Base-by-base conservation (phyloP, 2,329 filamentous ascomycete genomes). In the Aureobasidium sp. region DNA sequence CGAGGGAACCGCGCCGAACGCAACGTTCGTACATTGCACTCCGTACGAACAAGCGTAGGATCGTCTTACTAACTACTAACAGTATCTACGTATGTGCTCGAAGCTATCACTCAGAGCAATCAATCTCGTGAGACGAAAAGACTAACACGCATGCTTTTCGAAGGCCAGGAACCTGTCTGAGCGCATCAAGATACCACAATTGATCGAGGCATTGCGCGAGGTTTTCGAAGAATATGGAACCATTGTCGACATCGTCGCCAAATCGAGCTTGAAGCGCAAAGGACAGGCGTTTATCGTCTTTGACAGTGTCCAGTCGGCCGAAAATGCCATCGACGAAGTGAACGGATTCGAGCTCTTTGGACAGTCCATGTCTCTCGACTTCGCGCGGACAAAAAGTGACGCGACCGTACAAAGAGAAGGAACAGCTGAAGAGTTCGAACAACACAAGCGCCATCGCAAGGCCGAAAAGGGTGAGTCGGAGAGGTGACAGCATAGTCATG, bases 281-380 rank as follows among this genome's bases (percentile, higher is more conserved):
- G 93, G 93, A 11, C 93, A 98, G 71, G 93, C 93, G 0, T 98
- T 98, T 66, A 74, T 98, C 45, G 90, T 97, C 40, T 97, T 90
- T 67, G 89, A 94, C 62, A 79, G 76, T 57, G 74, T 85, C n/a
- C 86, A 90, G 53, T 81, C 84, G n/a, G 90, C 90, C 3, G 75
- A 79, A 49, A 79, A 82, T 58, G 91, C 93, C 16, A 86, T 96
- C 57, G 88, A 95, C 48, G 88, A 95, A 62, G 78, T 94, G 57
- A 86, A 96, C 63, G 91, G 89, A 7, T 98, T 98, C 68, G 87
- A 94, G 62, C 74, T 98, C 4, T 95, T 95, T 63, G 89, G 87
- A 45, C 95, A 96, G 72, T 84, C 86, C 1, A 94, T 98, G 84
- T 79, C 84, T 56, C 70, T 96, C 29, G 85, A 88, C 14, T 84